These are phyloP conservation scores for Tricholoma terreum DNA, from an alignment of 768 basidiomycete genomes.

Conservation along the genomic window DNA sequence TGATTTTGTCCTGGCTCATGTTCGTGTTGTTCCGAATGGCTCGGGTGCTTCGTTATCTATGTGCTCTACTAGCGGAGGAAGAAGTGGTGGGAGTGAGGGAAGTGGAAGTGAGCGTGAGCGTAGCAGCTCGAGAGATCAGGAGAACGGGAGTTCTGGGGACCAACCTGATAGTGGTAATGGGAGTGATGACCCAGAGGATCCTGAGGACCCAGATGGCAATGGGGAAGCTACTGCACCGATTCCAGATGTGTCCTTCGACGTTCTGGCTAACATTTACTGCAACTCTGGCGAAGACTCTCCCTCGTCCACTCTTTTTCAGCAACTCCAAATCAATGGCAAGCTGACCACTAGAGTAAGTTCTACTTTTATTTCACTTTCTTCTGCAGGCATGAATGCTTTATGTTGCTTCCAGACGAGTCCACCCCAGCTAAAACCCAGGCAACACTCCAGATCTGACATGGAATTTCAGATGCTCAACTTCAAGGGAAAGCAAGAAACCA, in stretches of 20 bases:
- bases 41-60: neutral
- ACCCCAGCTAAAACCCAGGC: neutral
- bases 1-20: neutral
- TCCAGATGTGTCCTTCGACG: neutral
- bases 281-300: neutral
- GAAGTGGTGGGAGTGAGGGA: neutral
- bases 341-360: neutral
- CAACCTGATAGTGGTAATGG: neutral
- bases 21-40: neutral
- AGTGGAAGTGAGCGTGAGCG: too few species aligned
- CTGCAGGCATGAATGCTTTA: neutral
- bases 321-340: neutral
- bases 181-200: neutral
- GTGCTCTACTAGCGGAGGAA: neutral
- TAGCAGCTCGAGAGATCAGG: too few species aligned
- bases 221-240: neutral
- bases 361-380: neutral
- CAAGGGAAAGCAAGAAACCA: neutral
- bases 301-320: neutral
- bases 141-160: too few species aligned
- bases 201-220: neutral
- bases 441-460: neutral
- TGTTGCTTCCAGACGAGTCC: neutral
- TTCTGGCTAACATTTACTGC: neutral
- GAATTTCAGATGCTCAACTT: neutral